phyloP scores from a whole-genome alignment of 768 basidiomycete genomes.

The Russula compacta region DNA sequence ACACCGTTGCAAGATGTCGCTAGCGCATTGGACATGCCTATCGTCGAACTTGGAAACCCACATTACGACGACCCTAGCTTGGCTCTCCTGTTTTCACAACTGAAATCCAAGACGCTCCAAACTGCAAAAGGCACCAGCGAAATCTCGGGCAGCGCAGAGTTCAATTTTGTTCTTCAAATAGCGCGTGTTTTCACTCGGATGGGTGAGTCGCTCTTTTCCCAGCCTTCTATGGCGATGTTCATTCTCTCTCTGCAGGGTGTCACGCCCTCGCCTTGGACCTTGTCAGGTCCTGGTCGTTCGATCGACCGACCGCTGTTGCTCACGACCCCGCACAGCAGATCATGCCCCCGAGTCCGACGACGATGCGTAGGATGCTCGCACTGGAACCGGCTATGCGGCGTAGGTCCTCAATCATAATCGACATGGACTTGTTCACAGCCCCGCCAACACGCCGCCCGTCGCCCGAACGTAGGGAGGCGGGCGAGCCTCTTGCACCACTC shows the following conservation, averaged over 20 bases:
- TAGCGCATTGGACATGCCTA: slow-evolving; percentile 41
- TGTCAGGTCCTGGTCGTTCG: slow-evolving; percentile 86
- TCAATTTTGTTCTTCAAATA: slow-evolving; percentile 93
- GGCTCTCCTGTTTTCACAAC: slow-evolving; percentile 79
- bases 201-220: slow-evolving; percentile 45
- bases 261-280: slow-evolving; percentile 88
- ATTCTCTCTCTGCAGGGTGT: slow-evolving; percentile 52
- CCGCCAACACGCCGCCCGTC: slow-evolving; percentile 50
- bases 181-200: slow-evolving; percentile 89
- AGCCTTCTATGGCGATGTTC: background rate
- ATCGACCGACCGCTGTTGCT: slow-evolving; percentile 49
- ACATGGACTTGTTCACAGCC: slow-evolving; percentile 69
- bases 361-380: slow-evolving; percentile 39
- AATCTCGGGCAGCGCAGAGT: slow-evolving; percentile 80
- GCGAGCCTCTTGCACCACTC: slow-evolving; percentile 20
- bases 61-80: slow-evolving; percentile 93
- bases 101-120: slow-evolving; percentile 86
- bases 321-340: slow-evolving; percentile 21
- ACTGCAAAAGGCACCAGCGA: slow-evolving; percentile 89
- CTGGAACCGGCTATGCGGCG: slow-evolving; percentile 48
- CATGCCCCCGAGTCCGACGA: slow-evolving; percentile 37
- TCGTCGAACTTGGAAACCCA: slow-evolving; percentile 67
- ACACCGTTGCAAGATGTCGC: slow-evolving; percentile 73
- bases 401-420: slow-evolving; percentile 73
- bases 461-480: slow-evolving; percentile 28